These are phyloP conservation scores for Beauveria varroae DNA, from an alignment of 2,329 filamentous ascomycete genomes.

Conservation along the genomic window DNA sequence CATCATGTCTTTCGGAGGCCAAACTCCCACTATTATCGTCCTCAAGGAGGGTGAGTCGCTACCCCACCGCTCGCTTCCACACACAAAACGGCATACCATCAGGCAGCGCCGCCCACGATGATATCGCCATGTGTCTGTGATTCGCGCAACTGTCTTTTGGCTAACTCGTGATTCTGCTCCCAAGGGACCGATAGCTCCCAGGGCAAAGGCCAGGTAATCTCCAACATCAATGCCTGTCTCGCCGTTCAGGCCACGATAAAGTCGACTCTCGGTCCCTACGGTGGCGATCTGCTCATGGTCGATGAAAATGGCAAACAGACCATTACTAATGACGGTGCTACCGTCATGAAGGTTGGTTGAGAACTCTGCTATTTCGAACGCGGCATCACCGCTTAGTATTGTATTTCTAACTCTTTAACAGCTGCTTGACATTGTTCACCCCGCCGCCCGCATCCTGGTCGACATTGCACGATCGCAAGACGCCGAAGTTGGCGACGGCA, in stretches of 20 bases:
- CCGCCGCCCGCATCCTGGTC: conserved; percentile 91
- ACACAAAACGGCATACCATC: conserved; percentile 9
- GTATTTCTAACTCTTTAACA: conserved; percentile 26
- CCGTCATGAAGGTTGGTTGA: conserved; percentile 83
- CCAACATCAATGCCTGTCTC: conserved; percentile 97
- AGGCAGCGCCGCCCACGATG: neutral
- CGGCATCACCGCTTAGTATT: neutral
- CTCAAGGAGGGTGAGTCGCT: conserved; percentile 80
- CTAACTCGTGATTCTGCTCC: conserved; percentile 16
- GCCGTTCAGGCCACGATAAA: conserved; percentile 95
- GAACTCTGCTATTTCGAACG: neutral
- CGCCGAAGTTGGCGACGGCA: conserved; percentile 96
- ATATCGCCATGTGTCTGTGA: neutral
- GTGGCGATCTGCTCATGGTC: conserved; percentile 91
- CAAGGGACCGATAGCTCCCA: conserved; percentile 94
- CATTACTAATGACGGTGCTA: conserved; percentile 98
- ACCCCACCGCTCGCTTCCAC: conserved; percentile 27
- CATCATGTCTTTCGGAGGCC: conserved; percentile 91
- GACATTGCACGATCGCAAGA: conserved; percentile 99
- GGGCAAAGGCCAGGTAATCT: conserved; percentile 91
- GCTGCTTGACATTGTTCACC: conserved; percentile 97
- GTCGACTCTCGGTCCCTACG: conserved; percentile 91
- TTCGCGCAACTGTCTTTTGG: neutral
- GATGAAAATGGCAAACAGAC: conserved; percentile 94
- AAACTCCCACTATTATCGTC: conserved; percentile 96